These are phyloP conservation scores for Bipolaris bicolor DNA, from an alignment of 2,329 filamentous ascomycete species.

Conservation along the genomic window DNA sequence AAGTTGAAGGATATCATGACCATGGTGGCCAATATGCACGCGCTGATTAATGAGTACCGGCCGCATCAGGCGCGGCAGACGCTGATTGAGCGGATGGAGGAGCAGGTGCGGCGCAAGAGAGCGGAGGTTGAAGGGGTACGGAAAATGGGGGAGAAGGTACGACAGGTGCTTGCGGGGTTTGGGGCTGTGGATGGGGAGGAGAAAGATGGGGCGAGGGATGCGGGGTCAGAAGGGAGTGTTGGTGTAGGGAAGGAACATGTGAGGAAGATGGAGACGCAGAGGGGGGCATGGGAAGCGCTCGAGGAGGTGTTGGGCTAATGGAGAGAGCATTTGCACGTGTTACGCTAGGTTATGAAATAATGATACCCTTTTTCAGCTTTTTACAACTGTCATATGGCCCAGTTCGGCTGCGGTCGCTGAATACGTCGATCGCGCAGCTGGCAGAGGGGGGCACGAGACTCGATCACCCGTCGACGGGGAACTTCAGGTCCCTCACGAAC, in stretches of 20 bases:
- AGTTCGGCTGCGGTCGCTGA: neutral
- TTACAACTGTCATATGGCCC: neutral
- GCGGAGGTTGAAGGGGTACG: constrained; percentile 74
- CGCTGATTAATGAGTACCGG: constrained; percentile 90
- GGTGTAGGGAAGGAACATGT: constrained; percentile 19
- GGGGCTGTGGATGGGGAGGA: constrained; percentile 39
- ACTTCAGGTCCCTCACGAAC: too few species aligned
- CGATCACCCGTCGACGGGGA: neutral
- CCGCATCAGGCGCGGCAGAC: constrained; percentile 92
- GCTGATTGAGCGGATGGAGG: constrained; percentile 85
- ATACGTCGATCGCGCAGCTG: neutral
- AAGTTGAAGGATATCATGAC: constrained; percentile 82
- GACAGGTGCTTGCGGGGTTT: constrained; percentile 73
- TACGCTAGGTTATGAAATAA: neutral
- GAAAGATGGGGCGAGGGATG: constrained; percentile 5
- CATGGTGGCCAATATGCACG: constrained; percentile 88
- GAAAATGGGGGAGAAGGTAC: constrained; percentile 73
- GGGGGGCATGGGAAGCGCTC: constrained; percentile 45
- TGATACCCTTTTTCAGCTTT: neutral
- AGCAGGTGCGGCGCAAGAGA: constrained; percentile 73
- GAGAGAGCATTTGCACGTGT: neutral
- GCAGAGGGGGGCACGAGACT: neutral
- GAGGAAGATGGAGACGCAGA: constrained; percentile 35
- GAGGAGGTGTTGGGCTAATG: constrained; percentile 40
- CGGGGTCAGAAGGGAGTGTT: constrained; percentile 23